Percentiles rank a stretch among this genome's conserved stretches.
Evolutionary conservation across 495 filamentous ascomycete genomes (phyloP).

Genomic region (Hypoxylon lienhwacheense): DNA sequence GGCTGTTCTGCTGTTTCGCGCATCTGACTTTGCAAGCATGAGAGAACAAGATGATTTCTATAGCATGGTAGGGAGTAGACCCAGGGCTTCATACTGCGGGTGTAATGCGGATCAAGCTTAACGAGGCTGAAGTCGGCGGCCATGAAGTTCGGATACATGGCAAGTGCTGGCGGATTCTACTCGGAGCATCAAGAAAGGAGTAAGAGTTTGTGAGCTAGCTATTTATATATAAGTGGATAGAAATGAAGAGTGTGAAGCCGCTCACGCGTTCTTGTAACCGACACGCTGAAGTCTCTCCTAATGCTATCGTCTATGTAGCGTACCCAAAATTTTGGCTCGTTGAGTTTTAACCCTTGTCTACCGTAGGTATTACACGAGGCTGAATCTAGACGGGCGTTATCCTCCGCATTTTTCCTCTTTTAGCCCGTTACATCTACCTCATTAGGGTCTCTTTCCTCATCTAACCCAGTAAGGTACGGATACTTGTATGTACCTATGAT

Average conservation of each 20-base stretch:
- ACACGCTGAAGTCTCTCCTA: not conserved
- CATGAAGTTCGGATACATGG: constrained; percentile 9
- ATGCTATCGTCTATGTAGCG: not conserved
- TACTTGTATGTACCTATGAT: not conserved
- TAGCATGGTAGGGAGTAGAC: constrained; percentile 28
- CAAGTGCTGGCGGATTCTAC: constrained; percentile 12
- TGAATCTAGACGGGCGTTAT: constrained; percentile 13
- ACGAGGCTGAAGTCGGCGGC: constrained; percentile 16
- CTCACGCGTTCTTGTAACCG: not conserved
- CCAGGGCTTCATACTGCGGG: constrained; percentile 19
- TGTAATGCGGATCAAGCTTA: constrained; percentile 28
- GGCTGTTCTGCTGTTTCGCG: constrained; percentile 33
- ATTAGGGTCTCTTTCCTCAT: constrained; percentile 19
- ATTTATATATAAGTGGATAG: constrained; percentile 29
- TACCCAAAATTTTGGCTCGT: not conserved
- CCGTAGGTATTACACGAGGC: constrained; percentile 2
- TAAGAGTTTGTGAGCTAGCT: constrained; percentile 21
- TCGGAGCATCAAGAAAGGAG: constrained; percentile 15
- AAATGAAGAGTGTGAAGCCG: constrained; percentile 17
- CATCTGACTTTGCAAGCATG: constrained; percentile 34
- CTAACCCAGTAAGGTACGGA: constrained; percentile 1
- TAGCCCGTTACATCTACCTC: constrained; percentile 5
- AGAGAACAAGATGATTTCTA: constrained; percentile 22
- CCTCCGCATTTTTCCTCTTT: constrained; percentile 34
- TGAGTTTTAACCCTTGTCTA: constrained; percentile 1